A percentile compares a stretch with the other conserved stretches of the same genome.
Conservation (phyloP, 345 rosid genomes). For the Eucalyptus curtisii region DNA sequence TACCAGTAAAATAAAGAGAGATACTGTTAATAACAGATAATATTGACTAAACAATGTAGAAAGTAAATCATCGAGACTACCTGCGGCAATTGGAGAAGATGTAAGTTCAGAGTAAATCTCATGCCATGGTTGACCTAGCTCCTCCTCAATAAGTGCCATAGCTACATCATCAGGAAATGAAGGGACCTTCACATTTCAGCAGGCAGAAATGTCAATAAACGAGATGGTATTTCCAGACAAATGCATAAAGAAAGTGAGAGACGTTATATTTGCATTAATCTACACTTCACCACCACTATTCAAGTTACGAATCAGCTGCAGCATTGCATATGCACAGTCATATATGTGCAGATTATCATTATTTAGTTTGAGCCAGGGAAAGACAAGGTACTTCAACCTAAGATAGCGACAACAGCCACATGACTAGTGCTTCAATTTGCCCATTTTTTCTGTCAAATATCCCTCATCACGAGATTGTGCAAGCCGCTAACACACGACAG, state of each 20-base stretch:
- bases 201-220: background rate
- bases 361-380: background rate
- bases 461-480: background rate
- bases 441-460: background rate
- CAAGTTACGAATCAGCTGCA: background rate
- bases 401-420: background rate
- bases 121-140: slow-evolving; percentile 90
- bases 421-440: background rate
- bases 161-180: slow-evolving; percentile 97
- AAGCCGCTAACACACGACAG: background rate
- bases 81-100: slow-evolving; percentile 94
- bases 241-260: background rate
- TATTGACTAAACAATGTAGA: background rate
- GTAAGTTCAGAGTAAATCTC: slow-evolving; percentile 83
- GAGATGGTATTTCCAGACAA: background rate
- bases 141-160: slow-evolving; percentile 91
- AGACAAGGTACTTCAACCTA: background rate
- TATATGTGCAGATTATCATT: background rate
- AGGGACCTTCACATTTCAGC: slow-evolving; percentile 62
- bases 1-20: background rate
- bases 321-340: background rate
- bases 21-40: background rate
- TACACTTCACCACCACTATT: background rate
- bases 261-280: background rate
- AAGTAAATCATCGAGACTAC: slow-evolving; percentile 15